Percentiles rank a stretch among this genome's conserved stretches.
Evolutionary conservation across 139 green algal species (phyloP).

Genomic region (Micractinium sp.): DNA sequence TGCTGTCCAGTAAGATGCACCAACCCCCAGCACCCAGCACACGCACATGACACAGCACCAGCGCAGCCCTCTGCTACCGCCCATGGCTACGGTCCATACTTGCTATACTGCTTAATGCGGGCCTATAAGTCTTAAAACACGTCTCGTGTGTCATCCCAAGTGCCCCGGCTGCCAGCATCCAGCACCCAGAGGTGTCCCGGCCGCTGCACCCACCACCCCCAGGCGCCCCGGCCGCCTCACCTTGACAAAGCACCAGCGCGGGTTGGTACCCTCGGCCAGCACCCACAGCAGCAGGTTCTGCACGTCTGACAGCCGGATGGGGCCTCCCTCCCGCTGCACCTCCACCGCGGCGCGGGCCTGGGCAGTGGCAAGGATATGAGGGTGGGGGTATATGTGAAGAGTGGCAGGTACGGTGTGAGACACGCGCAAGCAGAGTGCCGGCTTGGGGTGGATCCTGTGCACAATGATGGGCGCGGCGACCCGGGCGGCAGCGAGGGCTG

Average conservation of each 20-base stretch:
- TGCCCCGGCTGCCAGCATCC: background rate
- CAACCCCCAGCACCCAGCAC: background rate
- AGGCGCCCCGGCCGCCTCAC: constrained; percentile 28
- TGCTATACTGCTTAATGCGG: no score
- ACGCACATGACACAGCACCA: no score
- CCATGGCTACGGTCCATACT: no score
- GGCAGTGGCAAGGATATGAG: background rate
- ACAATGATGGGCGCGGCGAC: no score
- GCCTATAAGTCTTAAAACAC: no score
- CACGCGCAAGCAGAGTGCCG: no score
- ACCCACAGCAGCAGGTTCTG: constrained; percentile 71
- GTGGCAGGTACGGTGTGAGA: background rate
- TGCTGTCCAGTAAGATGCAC: background rate
- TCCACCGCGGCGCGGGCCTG: constrained; percentile 15
- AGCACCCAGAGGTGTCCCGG: background rate
- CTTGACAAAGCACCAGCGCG: constrained; percentile 70
- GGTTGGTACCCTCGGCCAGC: constrained; percentile 56
- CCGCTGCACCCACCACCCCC: background rate
- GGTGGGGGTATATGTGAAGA: background rate
- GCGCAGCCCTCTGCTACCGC: no score
- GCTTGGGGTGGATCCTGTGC: no score
- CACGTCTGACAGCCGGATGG: constrained; percentile 57
- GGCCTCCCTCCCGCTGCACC: constrained; percentile 7
- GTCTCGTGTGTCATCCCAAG: no score
- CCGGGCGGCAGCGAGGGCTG: no score